phyloP scores from a whole-genome alignment of 495 filamentous ascomycete genomes.

The Saxophila tyrrhenica region DNA sequence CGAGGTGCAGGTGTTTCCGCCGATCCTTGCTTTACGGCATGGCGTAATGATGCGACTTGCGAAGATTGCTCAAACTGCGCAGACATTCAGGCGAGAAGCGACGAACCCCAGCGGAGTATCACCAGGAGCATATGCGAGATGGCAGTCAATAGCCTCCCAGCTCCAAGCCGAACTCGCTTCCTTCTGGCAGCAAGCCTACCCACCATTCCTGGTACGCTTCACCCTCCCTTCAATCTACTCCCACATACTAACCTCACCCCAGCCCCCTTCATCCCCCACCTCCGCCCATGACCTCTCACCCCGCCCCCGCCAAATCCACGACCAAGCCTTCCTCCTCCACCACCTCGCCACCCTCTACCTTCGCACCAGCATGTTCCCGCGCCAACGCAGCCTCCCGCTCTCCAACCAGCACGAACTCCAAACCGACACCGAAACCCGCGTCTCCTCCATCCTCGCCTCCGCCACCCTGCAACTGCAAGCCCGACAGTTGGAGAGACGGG shows the following conservation, averaged over 20 bases:
- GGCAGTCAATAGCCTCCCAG: constrained; percentile 6
- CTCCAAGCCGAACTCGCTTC: constrained; percentile 12
- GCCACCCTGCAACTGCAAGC: constrained; percentile 27
- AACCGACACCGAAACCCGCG: constrained; percentile 35
- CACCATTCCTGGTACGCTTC: constrained; percentile 5
- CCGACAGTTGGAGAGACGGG: constrained; percentile 33
- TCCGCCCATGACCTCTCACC: constrained; percentile 12
- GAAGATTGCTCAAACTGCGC: constrained; percentile 11
- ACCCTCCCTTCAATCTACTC: not conserved
- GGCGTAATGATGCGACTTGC: constrained; percentile 7
- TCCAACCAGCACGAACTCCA: constrained; percentile 25
- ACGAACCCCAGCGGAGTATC: not conserved
- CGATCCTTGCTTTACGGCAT: constrained; percentile 22
- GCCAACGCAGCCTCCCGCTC: constrained; percentile 28
- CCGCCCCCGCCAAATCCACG: constrained; percentile 24
- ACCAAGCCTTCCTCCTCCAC: constrained; percentile 26
- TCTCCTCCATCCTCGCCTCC: constrained; percentile 36
- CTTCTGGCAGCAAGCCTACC: constrained; percentile 7
- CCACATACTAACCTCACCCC: too few relatives aligned
- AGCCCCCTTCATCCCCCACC: not conserved
- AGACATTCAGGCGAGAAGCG: constrained; percentile 5
- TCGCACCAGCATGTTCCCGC: constrained; percentile 21
- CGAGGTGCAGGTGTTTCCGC: constrained; percentile 31
- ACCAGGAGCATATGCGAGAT: constrained; percentile 1
- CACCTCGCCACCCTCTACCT: constrained; percentile 8